phyloP scores from a whole-genome alignment of 805 yeast species.

The Danielozyma ontarioensis region DNA sequence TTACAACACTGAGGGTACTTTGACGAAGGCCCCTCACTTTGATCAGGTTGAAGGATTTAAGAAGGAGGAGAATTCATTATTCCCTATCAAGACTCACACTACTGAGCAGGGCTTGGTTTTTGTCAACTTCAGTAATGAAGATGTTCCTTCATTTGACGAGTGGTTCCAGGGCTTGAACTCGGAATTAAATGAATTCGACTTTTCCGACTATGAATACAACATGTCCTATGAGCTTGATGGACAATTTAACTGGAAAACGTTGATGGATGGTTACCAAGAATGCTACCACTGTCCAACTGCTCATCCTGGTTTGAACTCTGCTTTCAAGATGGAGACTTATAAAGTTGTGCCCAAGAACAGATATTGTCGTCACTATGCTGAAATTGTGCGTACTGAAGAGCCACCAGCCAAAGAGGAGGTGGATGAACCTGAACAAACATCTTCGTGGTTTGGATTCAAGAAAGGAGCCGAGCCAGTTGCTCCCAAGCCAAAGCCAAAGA shows the following conservation, averaged over 20 bases:
- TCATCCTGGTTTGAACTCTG: conserved; percentile 54
- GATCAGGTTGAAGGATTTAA: conserved; percentile 54
- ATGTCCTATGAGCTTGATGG: conserved; percentile 63
- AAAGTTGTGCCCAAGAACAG: conserved; percentile 55
- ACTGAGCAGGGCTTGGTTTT: conserved; percentile 55
- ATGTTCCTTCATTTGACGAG: conserved; percentile 44
- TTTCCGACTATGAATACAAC: conserved; percentile 56
- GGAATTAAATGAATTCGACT: conserved; percentile 56
- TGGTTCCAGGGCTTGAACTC: conserved; percentile 47
- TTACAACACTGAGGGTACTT: conserved; percentile 53
- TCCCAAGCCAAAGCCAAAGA: conserved; percentile 5
- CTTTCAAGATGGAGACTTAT: conserved; percentile 61
- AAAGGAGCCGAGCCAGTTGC: conserved; percentile 19
- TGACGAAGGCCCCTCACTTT: conserved; percentile 60
- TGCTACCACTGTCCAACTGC: conserved; percentile 68
- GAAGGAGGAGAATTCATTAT: conserved; percentile 51
- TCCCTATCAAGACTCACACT: conserved; percentile 48
- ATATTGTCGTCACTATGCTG: conserved; percentile 60
- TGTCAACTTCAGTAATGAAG: conserved; percentile 44
- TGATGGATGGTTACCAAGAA: conserved; percentile 66
- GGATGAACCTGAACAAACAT: conserved; percentile 25
- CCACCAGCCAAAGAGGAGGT: conserved; percentile 20
- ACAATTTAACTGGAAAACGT: conserved; percentile 60
- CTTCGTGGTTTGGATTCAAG: conserved; percentile 52
- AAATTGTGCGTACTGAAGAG: conserved; percentile 38